Evolutionary conservation across 371 early-diverging fungal genomes (phyloP), one percentile per base, ranked within the genome.

Genomic region (Rhizomucor pusillus): DNA sequence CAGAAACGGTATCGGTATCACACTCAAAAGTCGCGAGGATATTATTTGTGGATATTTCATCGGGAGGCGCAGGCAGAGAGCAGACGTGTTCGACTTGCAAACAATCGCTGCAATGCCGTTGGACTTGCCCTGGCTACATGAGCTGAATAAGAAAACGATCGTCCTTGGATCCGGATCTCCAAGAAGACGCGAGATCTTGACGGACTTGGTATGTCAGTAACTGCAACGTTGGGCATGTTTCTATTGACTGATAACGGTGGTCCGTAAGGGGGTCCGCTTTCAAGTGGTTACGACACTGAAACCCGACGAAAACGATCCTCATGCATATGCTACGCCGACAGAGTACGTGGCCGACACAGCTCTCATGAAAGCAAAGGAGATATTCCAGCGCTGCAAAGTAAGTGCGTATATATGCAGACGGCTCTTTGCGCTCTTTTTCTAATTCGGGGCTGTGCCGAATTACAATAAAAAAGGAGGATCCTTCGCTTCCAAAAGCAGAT

Each of bases 121-220:
- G 1, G 22, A 49, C 10, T 14, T 57, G 45, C 47, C 57, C 16
- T 57, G 51, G 57, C 34, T 50, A 35, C 51, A 33, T 10, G 16
- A 24, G 13, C 19, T 57, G 14, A 18, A 37, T 1, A 46, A 56
- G 3, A 84, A 82, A 53, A 78, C 65, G 12, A 67, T 92, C 41
- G 61, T 94, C 20, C 77, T 94, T 20, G 94, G 90, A 19, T 93
- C 93, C 3, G 85, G 84, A 7, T 91, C 92, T 4, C 92, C 90
- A 1, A 80, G 93, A 23, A 81, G 94, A 53, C 80, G 76, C 58
- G 90, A 93, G 46, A 87, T 94, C 43, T 66, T 94, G 47, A 60
- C 67, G 37, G 66, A 78, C 9, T 70, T 92, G 60, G 88, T 79
- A 66, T 39, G 62, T 19, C 29, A 5, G 29, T 29, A 7, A 5